Evolutionary conservation across 352 stramenopile species (phyloP).

Genomic region (Pseudoperonospora humuli): DNA sequence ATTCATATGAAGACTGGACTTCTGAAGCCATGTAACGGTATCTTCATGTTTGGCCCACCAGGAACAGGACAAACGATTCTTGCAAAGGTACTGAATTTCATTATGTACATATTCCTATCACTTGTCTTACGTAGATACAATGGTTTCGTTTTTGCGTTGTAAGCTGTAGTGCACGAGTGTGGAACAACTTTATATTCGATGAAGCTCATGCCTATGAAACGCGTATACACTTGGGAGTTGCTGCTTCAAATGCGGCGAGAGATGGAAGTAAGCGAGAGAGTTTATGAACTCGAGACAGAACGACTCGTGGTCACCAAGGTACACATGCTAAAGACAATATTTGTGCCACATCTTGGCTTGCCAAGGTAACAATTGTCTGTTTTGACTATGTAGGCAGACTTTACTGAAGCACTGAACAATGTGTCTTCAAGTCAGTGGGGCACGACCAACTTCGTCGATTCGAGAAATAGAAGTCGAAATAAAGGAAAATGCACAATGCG

Average conservation of each 20-base stretch:
- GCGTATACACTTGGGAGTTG: conserved; percentile 63
- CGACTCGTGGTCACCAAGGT: conserved; percentile 62
- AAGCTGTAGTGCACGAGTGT: conserved; percentile 91
- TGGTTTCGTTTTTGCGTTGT: not conserved
- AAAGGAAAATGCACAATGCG: conserved; percentile 10
- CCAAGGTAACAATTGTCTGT: not conserved
- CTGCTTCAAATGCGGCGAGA: conserved; percentile 47
- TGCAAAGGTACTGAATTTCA: conserved; percentile 42
- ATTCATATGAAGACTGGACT: conserved; percentile 42
- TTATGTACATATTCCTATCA: not conserved
- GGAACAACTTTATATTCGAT: conserved; percentile 98
- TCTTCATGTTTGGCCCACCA: conserved; percentile 83
- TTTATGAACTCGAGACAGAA: conserved; percentile 42
- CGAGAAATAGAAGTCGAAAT: conserved; percentile 76
- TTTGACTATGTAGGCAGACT: conserved; percentile 22
- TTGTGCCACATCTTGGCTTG: not conserved
- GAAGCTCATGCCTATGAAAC: conserved; percentile 83
- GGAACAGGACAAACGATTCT: conserved; percentile 88
- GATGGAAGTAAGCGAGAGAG: conserved; percentile 29
- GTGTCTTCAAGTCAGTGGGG: conserved; percentile 79
- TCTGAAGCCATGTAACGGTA: conserved; percentile 72
- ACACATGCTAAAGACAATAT: not conserved
- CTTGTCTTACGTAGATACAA: not conserved
- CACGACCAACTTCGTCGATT: conserved; percentile 71
- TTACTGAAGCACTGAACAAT: conserved; percentile 63